phyloP scores from a whole-genome alignment of 768 basidiomycete genomes.

The Calocybe indica region DNA sequence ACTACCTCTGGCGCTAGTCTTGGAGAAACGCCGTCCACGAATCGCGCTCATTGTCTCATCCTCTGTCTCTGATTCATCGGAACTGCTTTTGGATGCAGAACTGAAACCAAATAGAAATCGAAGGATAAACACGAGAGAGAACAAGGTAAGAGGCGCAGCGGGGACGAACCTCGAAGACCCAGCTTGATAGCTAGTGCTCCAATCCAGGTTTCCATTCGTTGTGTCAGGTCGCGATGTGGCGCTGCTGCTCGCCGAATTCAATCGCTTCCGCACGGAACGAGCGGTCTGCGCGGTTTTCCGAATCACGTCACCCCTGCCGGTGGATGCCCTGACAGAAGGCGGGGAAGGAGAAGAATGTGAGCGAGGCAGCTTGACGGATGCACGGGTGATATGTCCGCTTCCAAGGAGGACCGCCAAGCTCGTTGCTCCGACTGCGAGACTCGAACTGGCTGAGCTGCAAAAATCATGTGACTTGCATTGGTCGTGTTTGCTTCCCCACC shows the following conservation, averaged over 20 bases:
- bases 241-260: slow-evolving; percentile 21
- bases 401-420: no score
- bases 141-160: background rate
- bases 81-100: slow-evolving; percentile 44
- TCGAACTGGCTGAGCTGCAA: no score
- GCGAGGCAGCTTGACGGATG: slow-evolving; percentile 61
- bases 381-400: no score
- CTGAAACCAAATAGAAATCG: slow-evolving; percentile 19
- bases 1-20: slow-evolving; percentile 17
- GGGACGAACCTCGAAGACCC: slow-evolving; percentile 68
- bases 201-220: slow-evolving; percentile 40
- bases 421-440: no score
- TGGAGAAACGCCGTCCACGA: slow-evolving; percentile 38
- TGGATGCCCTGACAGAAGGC: slow-evolving; percentile 47
- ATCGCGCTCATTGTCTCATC: slow-evolving; percentile 31
- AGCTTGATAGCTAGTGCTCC: slow-evolving; percentile 86
- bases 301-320: slow-evolving; percentile 42
- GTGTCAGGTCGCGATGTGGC: slow-evolving; percentile 15
- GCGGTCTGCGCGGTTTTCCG: slow-evolving; percentile 31
- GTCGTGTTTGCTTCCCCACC: no score
- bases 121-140: background rate
- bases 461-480: no score
- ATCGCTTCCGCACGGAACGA: slow-evolving; percentile 28
- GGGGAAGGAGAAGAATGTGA: slow-evolving; percentile 77
- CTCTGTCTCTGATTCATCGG: slow-evolving; percentile 56